Percentiles rank a stretch among this genome's conserved stretches.
phyloP scores from a whole-genome alignment of 2,329 filamentous ascomycete species.

The Phialophora chinensis region DNA sequence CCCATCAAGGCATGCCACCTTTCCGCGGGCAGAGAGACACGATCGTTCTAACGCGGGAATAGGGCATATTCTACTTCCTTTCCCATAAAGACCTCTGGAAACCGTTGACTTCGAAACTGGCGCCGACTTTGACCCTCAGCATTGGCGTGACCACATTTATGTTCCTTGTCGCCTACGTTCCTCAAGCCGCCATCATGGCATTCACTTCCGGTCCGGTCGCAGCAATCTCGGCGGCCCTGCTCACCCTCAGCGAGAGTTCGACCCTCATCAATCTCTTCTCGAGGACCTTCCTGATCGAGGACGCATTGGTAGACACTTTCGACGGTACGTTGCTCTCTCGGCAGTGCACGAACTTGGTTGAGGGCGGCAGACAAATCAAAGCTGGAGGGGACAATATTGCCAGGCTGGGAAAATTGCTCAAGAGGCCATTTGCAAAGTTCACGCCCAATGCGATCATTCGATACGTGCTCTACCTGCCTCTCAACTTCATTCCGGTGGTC shows the following conservation, averaged over 20 bases:
- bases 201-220: constrained; percentile 81
- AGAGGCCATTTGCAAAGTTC: constrained; percentile 61
- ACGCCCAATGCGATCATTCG: constrained; percentile 68
- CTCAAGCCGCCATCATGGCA: constrained; percentile 80
- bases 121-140: constrained; percentile 71
- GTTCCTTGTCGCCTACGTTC: constrained; percentile 86
- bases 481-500: constrained; percentile 91
- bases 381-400: constrained; percentile 58
- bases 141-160: constrained; percentile 75
- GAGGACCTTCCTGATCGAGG: constrained; percentile 77
- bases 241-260: constrained; percentile 64
- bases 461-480: constrained; percentile 82
- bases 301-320: constrained; percentile 86
- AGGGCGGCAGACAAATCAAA: constrained; percentile 75
- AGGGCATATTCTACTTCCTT: constrained; percentile 68
- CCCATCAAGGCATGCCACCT: constrained; percentile 68
- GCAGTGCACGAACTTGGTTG: constrained; percentile 67
- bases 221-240: constrained; percentile 64
- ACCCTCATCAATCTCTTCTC: constrained; percentile 59
- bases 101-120: constrained; percentile 63
- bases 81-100: constrained; percentile 64
- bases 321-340: constrained; percentile 70
- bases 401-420: constrained; percentile 63
- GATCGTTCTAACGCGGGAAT: constrained; percentile 13
- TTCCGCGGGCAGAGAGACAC: neutral